phyloP scores from a whole-genome alignment of 2,329 filamentous ascomycete genomes.

The Clonostachys rhizophaga region DNA sequence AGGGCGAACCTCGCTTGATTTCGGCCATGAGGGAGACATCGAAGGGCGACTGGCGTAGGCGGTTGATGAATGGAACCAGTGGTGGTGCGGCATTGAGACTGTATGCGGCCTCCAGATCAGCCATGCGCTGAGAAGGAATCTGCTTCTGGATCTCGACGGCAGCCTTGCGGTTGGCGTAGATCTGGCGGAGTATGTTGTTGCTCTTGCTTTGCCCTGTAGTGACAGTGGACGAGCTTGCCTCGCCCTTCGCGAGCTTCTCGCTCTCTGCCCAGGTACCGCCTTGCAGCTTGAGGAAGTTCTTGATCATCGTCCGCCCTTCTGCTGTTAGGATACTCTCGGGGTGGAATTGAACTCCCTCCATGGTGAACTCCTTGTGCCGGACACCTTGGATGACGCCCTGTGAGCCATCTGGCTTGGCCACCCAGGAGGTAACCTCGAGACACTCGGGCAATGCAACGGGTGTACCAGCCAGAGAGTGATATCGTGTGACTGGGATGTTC shows the following conservation, averaged over 20 bases:
- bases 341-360: conserved; percentile 98
- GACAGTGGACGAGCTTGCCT: conserved; percentile 18
- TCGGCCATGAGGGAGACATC: conserved; percentile 94
- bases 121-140: conserved; percentile 77
- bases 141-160: conserved; percentile 76
- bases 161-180: conserved; percentile 76
- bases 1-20: conserved; percentile 94
- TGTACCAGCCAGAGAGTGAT: conserved; percentile 93
- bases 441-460: conserved; percentile 80
- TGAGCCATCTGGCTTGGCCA: conserved; percentile 68
- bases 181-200: conserved; percentile 82
- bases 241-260: conserved; percentile 43
- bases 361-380: conserved; percentile 80
- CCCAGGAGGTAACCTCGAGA: conserved; percentile 89
- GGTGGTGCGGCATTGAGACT: conserved; percentile 81
- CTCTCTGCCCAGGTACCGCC: conserved; percentile 92
- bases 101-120: conserved; percentile 83
- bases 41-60: conserved; percentile 77
- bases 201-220: conserved; percentile 16
- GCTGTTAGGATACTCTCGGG: conserved; percentile 95
- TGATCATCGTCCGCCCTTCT: conserved; percentile 82
- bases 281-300: conserved; percentile 84
- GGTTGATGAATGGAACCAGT: conserved; percentile 72
- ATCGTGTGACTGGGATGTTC: conserved; percentile 82
- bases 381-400: conserved; percentile 95